A percentile compares a stretch with the other conserved stretches of the same genome.
Evolutionary conservation across 768 basidiomycete genomes (phyloP).

Genomic region (Russula earlei): DNA sequence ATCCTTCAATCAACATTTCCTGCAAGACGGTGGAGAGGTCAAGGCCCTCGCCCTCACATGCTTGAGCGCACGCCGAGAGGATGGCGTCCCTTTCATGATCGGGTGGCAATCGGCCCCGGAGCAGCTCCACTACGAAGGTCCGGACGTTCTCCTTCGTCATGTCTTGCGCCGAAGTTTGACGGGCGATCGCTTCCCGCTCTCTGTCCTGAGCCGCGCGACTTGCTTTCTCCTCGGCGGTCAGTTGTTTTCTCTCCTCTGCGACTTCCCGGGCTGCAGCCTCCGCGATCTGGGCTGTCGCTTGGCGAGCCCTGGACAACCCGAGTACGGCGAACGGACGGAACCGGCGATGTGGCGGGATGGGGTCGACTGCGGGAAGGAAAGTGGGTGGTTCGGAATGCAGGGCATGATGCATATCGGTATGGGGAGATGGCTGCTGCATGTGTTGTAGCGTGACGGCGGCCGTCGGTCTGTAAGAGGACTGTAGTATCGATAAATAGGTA

Average conservation of each 20-base stretch:
- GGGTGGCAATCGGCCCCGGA: background rate
- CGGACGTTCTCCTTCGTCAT: background rate
- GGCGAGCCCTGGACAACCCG: background rate
- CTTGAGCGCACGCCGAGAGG: constrained; percentile 53
- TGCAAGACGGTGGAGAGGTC: constrained; percentile 51
- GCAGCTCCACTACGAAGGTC: background rate
- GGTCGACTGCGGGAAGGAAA: background rate
- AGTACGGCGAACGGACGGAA: background rate
- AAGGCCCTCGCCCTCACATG: constrained; percentile 41
- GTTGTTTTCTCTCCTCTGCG: background rate
- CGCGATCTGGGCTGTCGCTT: background rate
- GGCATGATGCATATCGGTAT: background rate
- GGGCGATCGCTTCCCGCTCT: background rate
- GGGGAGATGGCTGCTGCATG: background rate
- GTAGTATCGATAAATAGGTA: background rate
- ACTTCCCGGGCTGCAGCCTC: too few species aligned
- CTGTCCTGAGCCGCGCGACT: background rate
- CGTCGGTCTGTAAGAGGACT: background rate
- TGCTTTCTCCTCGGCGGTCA: background rate
- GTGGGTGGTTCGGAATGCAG: background rate
- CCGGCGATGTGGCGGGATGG: background rate
- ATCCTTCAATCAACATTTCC: constrained; percentile 50
- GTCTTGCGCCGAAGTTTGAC: background rate
- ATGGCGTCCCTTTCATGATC: constrained; percentile 24
- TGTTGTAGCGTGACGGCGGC: background rate